A percentile compares a stretch with the other conserved stretches of the same genome.
Conservation (phyloP, 805 yeast genomes). For the Candida wancherniae region DNA sequence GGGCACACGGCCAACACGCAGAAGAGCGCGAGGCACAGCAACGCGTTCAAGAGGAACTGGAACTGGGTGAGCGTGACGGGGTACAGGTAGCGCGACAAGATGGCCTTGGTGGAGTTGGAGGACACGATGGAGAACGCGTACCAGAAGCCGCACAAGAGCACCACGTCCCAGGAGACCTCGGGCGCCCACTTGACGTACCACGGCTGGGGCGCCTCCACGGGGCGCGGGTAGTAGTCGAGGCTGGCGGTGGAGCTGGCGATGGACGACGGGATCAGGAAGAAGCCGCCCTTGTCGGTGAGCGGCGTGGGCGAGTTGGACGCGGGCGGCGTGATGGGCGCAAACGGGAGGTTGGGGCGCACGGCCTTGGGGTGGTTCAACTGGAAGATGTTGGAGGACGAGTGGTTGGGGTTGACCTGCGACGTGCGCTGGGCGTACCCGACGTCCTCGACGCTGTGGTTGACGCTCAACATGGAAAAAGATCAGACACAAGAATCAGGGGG, state of each 20-base stretch:
- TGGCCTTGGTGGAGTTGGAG: constrained; percentile 74
- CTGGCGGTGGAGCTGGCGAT: constrained; percentile 12
- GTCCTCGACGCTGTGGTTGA: constrained; percentile 15
- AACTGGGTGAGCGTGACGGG: constrained; percentile 89
- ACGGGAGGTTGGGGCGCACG: constrained; percentile 14
- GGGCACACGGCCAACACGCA: constrained; percentile 27
- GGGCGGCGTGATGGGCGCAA: constrained; percentile 29
- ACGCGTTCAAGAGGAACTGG: constrained; percentile 73
- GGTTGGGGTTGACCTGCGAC: constrained; percentile 33
- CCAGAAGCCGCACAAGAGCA: constrained; percentile 65
- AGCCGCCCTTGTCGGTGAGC: constrained; percentile 18
- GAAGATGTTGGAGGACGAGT: constrained; percentile 30
- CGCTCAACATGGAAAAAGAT: constrained; percentile 13
- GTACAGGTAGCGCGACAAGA: constrained; percentile 61
- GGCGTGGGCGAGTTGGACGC: constrained; percentile 30
- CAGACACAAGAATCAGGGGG: constrained; percentile 2
- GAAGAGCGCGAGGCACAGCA: constrained; percentile 49
- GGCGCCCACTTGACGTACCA: constrained; percentile 11
- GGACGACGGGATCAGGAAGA: constrained; percentile 8
- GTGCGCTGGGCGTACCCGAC: constrained; percentile 15
- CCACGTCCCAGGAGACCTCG: constrained; percentile 11
- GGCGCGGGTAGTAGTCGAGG: constrained; percentile 9
- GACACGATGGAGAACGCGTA: constrained; percentile 76
- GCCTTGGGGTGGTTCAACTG: constrained; percentile 24
- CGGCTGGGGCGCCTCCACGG: constrained; percentile 1